Evolutionary conservation across 495 filamentous ascomycete species (phyloP).

Genomic region (Cercophora sp.): DNA sequence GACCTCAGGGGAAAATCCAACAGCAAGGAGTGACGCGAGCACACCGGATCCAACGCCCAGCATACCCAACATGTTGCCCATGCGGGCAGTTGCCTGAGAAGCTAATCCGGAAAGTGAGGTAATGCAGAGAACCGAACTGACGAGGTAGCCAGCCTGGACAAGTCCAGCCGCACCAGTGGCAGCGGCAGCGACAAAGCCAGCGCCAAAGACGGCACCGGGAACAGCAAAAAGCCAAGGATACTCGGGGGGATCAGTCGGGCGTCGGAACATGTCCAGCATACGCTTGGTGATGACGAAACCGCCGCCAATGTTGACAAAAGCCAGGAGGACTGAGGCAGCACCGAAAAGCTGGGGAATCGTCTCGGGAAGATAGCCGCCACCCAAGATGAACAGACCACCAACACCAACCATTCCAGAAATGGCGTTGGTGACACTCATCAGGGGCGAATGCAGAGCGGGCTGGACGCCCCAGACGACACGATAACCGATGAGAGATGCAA

Average conservation of each 20-base stretch:
- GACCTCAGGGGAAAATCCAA: slow-evolving; percentile 70
- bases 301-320: slow-evolving; percentile 77
- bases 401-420: slow-evolving; percentile 85
- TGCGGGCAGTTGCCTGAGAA: slow-evolving; percentile 70
- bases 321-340: slow-evolving; percentile 71
- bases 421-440: slow-evolving; percentile 85
- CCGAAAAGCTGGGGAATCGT: slow-evolving; percentile 73
- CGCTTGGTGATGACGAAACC: slow-evolving; percentile 82
- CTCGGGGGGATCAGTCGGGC: slow-evolving; percentile 73
- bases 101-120: slow-evolving; percentile 66
- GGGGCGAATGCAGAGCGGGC: slow-evolving; percentile 72
- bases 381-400: slow-evolving; percentile 78
- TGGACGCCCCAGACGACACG: slow-evolving; percentile 75
- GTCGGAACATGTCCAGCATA: slow-evolving; percentile 90
- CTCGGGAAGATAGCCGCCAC: slow-evolving; percentile 65
- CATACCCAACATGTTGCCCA: slow-evolving; percentile 77
- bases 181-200: slow-evolving; percentile 70
- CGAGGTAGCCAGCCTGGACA: slow-evolving; percentile 75
- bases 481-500: slow-evolving; percentile 76
- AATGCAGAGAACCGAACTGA: slow-evolving; percentile 75
- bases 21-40: slow-evolving; percentile 69
- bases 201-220: slow-evolving; percentile 67
- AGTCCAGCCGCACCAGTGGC: slow-evolving; percentile 73
- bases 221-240: slow-evolving; percentile 80
- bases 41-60: slow-evolving; percentile 74